These are phyloP conservation scores for Rhizopogon vulgaris DNA, from an alignment of 768 basidiomycete genomes.

Conservation along the genomic window DNA sequence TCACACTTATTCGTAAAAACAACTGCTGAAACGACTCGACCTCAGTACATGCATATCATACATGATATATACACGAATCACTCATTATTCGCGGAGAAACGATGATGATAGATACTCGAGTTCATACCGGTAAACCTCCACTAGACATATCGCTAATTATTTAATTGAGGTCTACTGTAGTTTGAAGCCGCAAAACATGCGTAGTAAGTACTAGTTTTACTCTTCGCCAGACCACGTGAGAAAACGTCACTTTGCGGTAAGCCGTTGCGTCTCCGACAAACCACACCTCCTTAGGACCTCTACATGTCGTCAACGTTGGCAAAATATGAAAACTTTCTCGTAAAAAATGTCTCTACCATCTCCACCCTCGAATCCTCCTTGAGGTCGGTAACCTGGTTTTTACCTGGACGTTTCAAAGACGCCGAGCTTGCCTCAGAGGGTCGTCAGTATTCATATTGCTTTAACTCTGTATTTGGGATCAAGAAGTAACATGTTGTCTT, in stretches of 20 bases:
- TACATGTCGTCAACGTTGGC: slow-evolving; percentile 58
- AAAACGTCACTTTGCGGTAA: not conserved
- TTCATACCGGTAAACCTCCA: no score
- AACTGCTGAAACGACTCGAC: no score
- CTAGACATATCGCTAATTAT: no score
- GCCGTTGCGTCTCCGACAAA: not conserved
- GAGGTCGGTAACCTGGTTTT: slow-evolving; percentile 88
- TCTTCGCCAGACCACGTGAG: not conserved
- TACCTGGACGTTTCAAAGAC: slow-evolving; percentile 96
- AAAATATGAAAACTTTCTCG: slow-evolving; percentile 76
- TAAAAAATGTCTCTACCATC: slow-evolving; percentile 82
- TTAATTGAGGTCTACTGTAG: no score
- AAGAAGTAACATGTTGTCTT: slow-evolving; percentile 8
- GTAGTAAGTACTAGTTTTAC: no score
- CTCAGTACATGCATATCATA: no score
- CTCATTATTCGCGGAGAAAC: no score
- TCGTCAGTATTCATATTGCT: slow-evolving; percentile 49
- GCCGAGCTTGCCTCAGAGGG: slow-evolving; percentile 94
- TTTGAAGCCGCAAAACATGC: no score
- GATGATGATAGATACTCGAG: no score
- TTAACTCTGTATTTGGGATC: slow-evolving; percentile 11
- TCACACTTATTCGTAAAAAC: not conserved
- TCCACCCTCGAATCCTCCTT: slow-evolving; percentile 85
- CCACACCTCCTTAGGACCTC: not conserved
- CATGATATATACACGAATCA: no score